A percentile compares a stretch with the other conserved stretches of the same genome.
These are phyloP conservation scores for Acidomyces sp. DNA, from an alignment of 495 filamentous ascomycete species.

Conservation along the genomic window DNA sequence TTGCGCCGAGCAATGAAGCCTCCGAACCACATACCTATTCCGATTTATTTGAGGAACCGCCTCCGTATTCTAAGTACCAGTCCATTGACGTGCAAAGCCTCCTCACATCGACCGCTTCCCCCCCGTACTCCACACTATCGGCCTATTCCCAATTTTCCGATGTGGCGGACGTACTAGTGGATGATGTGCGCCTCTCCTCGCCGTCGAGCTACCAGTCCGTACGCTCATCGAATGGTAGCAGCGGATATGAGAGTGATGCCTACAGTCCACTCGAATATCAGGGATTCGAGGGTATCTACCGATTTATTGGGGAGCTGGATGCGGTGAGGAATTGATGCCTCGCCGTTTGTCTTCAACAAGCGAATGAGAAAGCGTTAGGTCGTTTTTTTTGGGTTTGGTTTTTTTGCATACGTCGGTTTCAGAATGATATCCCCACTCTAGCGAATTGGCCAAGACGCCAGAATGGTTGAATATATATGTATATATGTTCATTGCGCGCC, in stretches of 20 bases:
- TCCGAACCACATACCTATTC: conserved; percentile 18
- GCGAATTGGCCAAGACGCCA: too few species aligned
- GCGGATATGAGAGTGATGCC: conserved; percentile 30
- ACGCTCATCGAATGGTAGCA: conserved; percentile 33
- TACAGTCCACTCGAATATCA: conserved; percentile 49
- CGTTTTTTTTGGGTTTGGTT: too few species aligned
- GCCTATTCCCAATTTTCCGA: conserved; percentile 25
- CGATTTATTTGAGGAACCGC: conserved; percentile 24
- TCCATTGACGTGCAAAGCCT: conserved; percentile 29
- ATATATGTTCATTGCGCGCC: too few species aligned
- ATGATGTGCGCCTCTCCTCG: conserved; percentile 38
- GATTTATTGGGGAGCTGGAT: conserved; percentile 79
- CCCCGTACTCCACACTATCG: conserved; percentile 26
- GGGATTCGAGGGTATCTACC: conserved; percentile 72
- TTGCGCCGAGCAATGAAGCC: conserved; percentile 47
- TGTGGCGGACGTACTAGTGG: conserved; percentile 35
- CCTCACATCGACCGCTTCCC: conserved; percentile 33
- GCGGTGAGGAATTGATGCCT: conserved; percentile 31
- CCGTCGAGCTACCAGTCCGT: conserved; percentile 41
- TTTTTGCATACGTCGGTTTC: too few species aligned
- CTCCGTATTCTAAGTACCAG: conserved; percentile 5
- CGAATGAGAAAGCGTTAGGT: neutral
- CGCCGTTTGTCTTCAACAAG: neutral
- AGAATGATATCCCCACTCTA: conserved; percentile 17
- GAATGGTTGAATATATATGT: too few species aligned